Base-by-base conservation (phyloP, 1,284 basidiomycete genomes). In the Papiliotrema nemorosa region DNA sequence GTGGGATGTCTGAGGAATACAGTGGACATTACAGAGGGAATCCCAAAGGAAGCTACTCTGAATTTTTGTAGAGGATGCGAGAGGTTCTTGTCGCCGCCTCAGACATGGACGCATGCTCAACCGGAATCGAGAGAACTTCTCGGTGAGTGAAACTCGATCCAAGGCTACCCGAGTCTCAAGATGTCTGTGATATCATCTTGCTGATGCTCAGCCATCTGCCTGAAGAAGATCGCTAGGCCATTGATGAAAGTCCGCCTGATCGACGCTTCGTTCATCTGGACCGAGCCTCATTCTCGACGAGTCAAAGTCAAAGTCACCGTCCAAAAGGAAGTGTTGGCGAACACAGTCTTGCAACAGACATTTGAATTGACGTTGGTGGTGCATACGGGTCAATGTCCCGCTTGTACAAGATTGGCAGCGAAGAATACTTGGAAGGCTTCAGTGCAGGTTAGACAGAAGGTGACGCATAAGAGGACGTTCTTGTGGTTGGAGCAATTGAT, bases 351-450 rank as follows among this genome's bases (percentile, higher is more conserved):
- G 38, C 94, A 98, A 73, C 96, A 97, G 80, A 85, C 92, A 2
- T 98, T 98, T 64, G 93, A 97, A 76, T 84, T 98, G 60, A 92
- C 96, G 71, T 93, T 92, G 64, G 82, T 97, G 48, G 90, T 98
- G 2, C 90, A 96, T 67, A 86, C 97, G 59, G 89, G 90, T 0
- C 94, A 98, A 78, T 98, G 94, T 73, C 86, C 90, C 0, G 88
- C 93, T 63, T 98, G 96, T 71, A 82, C 93, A 0, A 84, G 85
- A 59, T 81, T 97, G 4, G 96, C 94, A 0, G 94, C 96, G 3
- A 98, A 98, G 78, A 97, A 98, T 72, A 97, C 92, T 0, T 98
- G 94, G 96, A 90, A 90, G 66, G 92, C 94, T 0, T 81, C 91
- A 47, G 92, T 98, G 2, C 96, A 98, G 79, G 91, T 97, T 29